Base-by-base conservation (phyloP, 257 asterid genomes). In the Scutellaria galericulata region DNA sequence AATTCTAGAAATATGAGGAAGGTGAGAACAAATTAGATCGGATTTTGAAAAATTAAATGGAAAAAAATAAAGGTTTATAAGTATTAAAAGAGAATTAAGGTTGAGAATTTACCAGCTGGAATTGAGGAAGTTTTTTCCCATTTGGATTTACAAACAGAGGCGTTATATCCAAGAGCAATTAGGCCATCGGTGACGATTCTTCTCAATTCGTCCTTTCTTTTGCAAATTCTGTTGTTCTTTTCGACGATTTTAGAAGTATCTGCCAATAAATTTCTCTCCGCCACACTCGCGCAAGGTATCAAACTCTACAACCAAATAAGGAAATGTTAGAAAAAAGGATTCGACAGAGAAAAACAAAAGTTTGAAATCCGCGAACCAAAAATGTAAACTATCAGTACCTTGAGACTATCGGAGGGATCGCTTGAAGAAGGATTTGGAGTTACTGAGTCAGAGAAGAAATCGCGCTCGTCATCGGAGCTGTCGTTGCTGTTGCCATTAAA, bases 401-500 rank as follows among this genome's bases (percentile, higher is more conserved):
- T 88, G 83, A 92, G 93, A 63, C 77, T 64, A 44, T 89, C 96
- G 52, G 80, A 63, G 37, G 87, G 79, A 64, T 92, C 93, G 22
- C 69, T 74, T 20, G 85, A 75, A 10, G 95, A 87, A 41, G 96
- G 78, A 69, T 78, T 83, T 0, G 78, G 55, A 4, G 81, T 20
- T 3, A 80, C 4, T 14, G 83, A 79, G 65, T 83, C 82, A 10
- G 83, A 68, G 56, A 77, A 41, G 46, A 80, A 83, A 77, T 83
- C 97, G 40, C 83, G 75, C 61, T 89, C 98, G 68, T 92, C 95
- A 76, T 89, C 96, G 58, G 97, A 92, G 75, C 90, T 89, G 78
- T 92, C 92, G 82, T 85, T 88, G 78, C 78, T 87, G 77, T 84
- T 88, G 44, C 93, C 95, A 24, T 90, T 78, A 59, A 89, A 89